phyloP scores from a whole-genome alignment of 345 rosid genomes.

The Cochlearia excelsa region DNA sequence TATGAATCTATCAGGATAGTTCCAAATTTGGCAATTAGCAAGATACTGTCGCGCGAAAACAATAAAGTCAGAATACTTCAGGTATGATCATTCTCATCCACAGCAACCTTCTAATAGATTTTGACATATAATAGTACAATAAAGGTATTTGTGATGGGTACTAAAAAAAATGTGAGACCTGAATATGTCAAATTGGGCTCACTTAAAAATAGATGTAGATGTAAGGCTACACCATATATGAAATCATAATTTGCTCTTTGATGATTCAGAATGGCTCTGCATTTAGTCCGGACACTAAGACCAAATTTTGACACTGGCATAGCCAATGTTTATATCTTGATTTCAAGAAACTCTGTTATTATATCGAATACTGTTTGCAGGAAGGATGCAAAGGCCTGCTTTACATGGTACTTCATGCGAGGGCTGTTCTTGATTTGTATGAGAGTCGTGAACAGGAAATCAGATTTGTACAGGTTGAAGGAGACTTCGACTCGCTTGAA shows the following conservation, averaged over 20 bases:
- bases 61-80: conserved; percentile 88
- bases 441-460: conserved; percentile 81
- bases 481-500: conserved; percentile 83
- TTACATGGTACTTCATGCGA: conserved; percentile 97
- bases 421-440: conserved; percentile 80
- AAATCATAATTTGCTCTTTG: no score
- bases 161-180: conserved; percentile 2
- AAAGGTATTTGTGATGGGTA: not conserved
- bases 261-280: conserved; percentile 17
- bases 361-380: conserved; percentile 39
- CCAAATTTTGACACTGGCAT: conserved; percentile 12
- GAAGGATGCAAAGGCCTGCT: conserved; percentile 95
- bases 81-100: conserved; percentile 44
- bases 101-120: not conserved
- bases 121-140: not conserved
- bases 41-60: conserved; percentile 83
- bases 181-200: not conserved
- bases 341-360: not conserved
- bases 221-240: not conserved
- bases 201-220: not conserved
- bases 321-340: conserved; percentile 5
- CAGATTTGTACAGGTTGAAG: conserved; percentile 88
- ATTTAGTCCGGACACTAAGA: conserved; percentile 5
- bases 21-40: conserved; percentile 94
- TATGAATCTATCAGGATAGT: conserved; percentile 62